Conservation (phyloP, 2,329 filamentous ascomycete species). For the Exophiala phaeomuriformis region DNA sequence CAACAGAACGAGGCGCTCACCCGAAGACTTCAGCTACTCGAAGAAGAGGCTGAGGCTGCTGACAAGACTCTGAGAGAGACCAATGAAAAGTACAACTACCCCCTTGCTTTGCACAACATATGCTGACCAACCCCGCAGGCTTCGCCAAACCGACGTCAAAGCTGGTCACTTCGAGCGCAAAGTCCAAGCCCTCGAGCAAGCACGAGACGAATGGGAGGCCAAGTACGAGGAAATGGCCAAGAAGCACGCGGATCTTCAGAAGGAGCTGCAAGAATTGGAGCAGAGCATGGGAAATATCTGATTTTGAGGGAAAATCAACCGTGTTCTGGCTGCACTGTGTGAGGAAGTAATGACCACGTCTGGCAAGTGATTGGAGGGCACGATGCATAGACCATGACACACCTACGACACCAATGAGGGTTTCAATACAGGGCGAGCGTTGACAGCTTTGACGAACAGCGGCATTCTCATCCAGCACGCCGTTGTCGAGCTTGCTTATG, state of each 20-base stretch:
- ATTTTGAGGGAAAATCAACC: conserved; percentile 25
- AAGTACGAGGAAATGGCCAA: conserved; percentile 98
- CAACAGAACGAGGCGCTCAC: conserved; percentile 87
- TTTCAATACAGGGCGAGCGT: conserved; percentile 21
- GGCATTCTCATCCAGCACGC: conserved; percentile 32
- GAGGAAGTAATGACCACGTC: conserved; percentile 25
- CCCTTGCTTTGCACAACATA: conserved; percentile 1
- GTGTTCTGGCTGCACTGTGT: conserved; percentile 13
- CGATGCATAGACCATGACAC: conserved; percentile 21
- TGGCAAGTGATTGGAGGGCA: conserved; percentile 9
- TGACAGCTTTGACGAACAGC: conserved; percentile 16
- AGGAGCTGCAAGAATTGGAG: conserved; percentile 87
- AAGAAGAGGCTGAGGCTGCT: conserved; percentile 94
- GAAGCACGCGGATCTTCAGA: conserved; percentile 76
- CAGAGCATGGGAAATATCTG: conserved; percentile 89
- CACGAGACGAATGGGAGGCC: conserved; percentile 88
- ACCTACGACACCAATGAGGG: conserved; percentile 22
- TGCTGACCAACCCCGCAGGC: conserved; percentile 48
- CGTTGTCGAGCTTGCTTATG: conserved; percentile 59
- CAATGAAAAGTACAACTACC: conserved; percentile 82
- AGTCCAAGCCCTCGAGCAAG: conserved; percentile 88
- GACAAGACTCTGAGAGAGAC: conserved; percentile 95
- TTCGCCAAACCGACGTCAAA: conserved; percentile 98
- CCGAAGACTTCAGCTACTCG: conserved; percentile 87
- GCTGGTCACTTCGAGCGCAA: conserved; percentile 99